Evolutionary conservation across 208 protist species (phyloP), one percentile per base, ranked within the genome.

Genomic region (Lotmaria passim): DNA sequence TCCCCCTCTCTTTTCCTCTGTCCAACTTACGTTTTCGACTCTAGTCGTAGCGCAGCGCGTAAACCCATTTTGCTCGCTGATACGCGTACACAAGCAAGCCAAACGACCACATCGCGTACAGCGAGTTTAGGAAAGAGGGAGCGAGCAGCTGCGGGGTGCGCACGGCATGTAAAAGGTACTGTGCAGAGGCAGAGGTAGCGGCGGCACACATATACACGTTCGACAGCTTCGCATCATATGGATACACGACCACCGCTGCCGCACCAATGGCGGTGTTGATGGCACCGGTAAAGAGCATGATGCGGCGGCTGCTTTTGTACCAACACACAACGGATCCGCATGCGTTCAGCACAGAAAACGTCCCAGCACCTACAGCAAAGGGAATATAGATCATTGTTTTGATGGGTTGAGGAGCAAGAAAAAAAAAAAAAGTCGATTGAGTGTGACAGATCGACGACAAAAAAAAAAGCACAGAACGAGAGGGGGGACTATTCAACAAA

Each of bases 261-360:
- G 64, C 83, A 28, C 70, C 83, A 30, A 94, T 67, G 53, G 73
- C 21, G n/a, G 82, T 83, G 79, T 94, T 89, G 47, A 94, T 61
- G 12, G 72, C 68, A 3, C 89, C 89, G n/a, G 82, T 92, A 21
- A 85, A 41, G 21, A 94, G 78, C 80, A 92, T 84, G 44, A 86
- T 73, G 38, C 76, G 74, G n/a, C 89, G 89, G 10, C 74, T 50
- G 23, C 73, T 90, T 31, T 67, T 17, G 61, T 89, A 81, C 85
- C 89, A 94, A 55, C 85, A 89, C 30, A 69, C 57, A 6, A 85
- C 23, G 1, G 89, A 95, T 5, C 70, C 84, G 33, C 66, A 70
- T 14, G 81, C 82, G 69, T 95, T 95, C 10, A 91, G 55, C 4
- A 79, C 30, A 7, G 89, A 82, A 64, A 95, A 95, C 3, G 81